Conservation (phyloP, 2,329 filamentous ascomycete genomes). For the Decorospora gaudefroyi region DNA sequence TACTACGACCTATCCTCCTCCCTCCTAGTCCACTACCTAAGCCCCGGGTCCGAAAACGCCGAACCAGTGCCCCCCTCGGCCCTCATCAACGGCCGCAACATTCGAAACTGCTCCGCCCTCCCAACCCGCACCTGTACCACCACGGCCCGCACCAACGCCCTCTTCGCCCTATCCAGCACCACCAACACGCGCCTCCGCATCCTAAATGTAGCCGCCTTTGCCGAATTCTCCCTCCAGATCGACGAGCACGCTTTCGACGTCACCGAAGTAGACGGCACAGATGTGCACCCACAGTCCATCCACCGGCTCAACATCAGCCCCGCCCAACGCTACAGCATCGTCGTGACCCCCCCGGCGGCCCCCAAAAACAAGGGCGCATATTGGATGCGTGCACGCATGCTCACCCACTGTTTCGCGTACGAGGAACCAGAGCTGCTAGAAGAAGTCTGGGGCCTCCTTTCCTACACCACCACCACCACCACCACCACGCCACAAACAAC, state of each 20-base stretch:
- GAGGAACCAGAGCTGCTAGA: slow-evolving; percentile 53
- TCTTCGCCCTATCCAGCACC: slow-evolving; percentile 48
- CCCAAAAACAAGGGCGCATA: slow-evolving; percentile 35
- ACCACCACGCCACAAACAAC: background rate
- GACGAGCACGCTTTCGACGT: slow-evolving; percentile 50
- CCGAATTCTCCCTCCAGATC: slow-evolving; percentile 52
- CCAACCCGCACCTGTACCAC: slow-evolving; percentile 47
- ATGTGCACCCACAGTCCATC: slow-evolving; percentile 57
- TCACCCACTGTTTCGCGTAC: slow-evolving; percentile 63
- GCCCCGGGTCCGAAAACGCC: slow-evolving; percentile 54
- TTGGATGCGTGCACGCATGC: slow-evolving; percentile 62
- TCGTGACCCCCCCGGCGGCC: slow-evolving; percentile 58
- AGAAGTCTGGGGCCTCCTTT: slow-evolving; percentile 57
- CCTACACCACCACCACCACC: slow-evolving; percentile 44
- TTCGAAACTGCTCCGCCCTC: slow-evolving; percentile 47
- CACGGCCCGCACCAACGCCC: slow-evolving; percentile 30
- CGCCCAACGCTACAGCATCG: slow-evolving; percentile 70
- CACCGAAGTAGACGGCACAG: slow-evolving; percentile 48
- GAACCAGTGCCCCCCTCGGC: slow-evolving; percentile 60
- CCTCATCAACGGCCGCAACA: slow-evolving; percentile 50
- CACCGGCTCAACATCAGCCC: slow-evolving; percentile 63
- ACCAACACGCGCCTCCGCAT: slow-evolving; percentile 72
- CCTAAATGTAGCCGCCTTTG: slow-evolving; percentile 58
- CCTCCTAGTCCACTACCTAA: slow-evolving; percentile 60
- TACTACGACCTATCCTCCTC: slow-evolving; percentile 62